Evolutionary conservation across 352 stramenopile species (phyloP).

Genomic region (Pythium volutum): DNA sequence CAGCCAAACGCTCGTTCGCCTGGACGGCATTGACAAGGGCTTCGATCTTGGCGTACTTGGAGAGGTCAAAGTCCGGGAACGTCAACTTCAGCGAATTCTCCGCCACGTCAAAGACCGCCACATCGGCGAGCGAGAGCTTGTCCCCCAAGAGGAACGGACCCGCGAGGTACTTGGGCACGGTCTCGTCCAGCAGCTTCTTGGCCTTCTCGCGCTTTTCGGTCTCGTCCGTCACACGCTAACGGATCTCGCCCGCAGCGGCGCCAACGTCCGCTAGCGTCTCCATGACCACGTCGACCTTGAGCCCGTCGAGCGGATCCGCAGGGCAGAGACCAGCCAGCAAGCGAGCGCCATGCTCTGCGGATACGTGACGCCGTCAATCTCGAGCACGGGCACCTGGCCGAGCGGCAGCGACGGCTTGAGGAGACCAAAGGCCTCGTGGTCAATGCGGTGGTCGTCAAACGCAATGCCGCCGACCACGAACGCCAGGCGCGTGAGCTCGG

Average conservation of each 20-base stretch:
- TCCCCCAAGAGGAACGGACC: conserved; percentile 53
- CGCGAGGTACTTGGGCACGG: conserved; percentile 32
- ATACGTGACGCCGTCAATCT: conserved; percentile 44
- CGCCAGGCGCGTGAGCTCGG: conserved; percentile 47
- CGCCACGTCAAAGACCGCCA: conserved; percentile 52
- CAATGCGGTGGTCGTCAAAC: conserved; percentile 54
- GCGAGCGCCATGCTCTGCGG: conserved; percentile 58
- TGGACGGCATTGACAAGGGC: conserved; percentile 34
- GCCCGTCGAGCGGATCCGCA: conserved; percentile 31
- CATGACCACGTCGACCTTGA: conserved; percentile 42
- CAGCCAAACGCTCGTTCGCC: conserved; percentile 32
- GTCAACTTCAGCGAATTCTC: conserved; percentile 35
- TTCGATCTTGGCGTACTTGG: conserved; percentile 43
- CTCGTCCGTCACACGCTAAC: conserved; percentile 36
- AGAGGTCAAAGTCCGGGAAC: conserved; percentile 34
- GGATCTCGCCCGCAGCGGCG: conserved; percentile 37
- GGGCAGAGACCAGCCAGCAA: conserved; percentile 48
- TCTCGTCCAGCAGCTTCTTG: conserved; percentile 38
- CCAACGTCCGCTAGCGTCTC: conserved; percentile 37
- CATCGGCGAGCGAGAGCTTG: conserved; percentile 40
- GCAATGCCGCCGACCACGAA: conserved; percentile 39
- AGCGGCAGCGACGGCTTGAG: conserved; percentile 43
- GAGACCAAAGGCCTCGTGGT: conserved; percentile 18
- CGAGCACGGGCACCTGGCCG: conserved; percentile 43
- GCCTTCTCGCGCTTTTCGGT: conserved; percentile 42